Evolutionary conservation across 164 flowering plant genomes (phyloP).

Genomic region (Amborella trichopoda): DNA sequence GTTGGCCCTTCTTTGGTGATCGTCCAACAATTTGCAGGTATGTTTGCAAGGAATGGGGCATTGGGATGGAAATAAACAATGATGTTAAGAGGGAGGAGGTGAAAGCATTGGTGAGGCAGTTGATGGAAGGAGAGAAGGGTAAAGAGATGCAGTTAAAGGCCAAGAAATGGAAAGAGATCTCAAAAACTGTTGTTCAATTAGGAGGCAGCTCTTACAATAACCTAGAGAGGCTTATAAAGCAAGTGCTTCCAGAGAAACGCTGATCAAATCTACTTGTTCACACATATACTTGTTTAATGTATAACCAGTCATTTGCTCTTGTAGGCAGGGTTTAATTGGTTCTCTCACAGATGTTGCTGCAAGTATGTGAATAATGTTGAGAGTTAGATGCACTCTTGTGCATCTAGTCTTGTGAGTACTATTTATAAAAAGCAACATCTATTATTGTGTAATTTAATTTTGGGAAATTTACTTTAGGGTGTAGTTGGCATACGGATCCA

Average conservation of each 20-base stretch:
- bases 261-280: too few species aligned
- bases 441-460: too few species aligned
- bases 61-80: constrained; percentile 14
- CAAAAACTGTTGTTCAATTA: constrained; percentile 5
- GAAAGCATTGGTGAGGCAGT: constrained; percentile 14
- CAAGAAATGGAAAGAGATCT: constrained; percentile 10
- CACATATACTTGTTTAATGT: too few species aligned
- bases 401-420: too few species aligned
- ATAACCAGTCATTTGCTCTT: too few species aligned
- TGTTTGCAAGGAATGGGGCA: constrained; percentile 14
- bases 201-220: constrained; percentile 13
- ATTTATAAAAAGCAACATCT: too few species aligned
- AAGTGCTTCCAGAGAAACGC: constrained; percentile 6
- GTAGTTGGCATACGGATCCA: too few species aligned
- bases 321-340: too few species aligned
- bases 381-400: too few species aligned
- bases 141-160: constrained; percentile 15
- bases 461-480: too few species aligned
- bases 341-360: too few species aligned
- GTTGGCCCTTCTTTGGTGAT: constrained; percentile 24
- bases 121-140: constrained; percentile 24
- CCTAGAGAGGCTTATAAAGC: constrained; percentile 11
- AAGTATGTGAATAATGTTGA: too few species aligned
- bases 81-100: constrained; percentile 16
- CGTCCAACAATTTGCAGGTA: constrained; percentile 15